A percentile compares a stretch with the other conserved stretches of the same genome.
Evolutionary conservation across 1,284 basidiomycete genomes (phyloP).

Genomic region (Heimioporus retisporus): DNA sequence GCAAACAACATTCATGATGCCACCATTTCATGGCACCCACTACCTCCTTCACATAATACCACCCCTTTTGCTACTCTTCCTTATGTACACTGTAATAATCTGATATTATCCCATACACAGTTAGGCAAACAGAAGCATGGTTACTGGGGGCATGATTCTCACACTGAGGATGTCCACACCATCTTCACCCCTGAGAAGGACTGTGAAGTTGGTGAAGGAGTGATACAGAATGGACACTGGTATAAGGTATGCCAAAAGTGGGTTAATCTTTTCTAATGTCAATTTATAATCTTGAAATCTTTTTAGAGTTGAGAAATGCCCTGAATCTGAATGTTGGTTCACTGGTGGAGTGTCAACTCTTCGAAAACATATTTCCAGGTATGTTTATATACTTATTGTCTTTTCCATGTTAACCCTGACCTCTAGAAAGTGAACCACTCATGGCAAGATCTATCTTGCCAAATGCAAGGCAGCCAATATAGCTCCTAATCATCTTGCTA

Average conservation of each 20-base stretch:
- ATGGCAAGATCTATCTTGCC: slow-evolving; percentile 2
- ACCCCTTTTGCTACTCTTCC: too few relatives aligned
- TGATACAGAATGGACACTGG: neutral
- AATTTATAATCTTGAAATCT: neutral
- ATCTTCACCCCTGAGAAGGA: neutral
- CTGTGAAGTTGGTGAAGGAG: neutral
- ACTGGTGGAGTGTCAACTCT: neutral
- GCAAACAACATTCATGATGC: too few relatives aligned
- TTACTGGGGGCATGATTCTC: neutral
- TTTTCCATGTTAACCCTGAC: neutral
- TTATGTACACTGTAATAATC: too few relatives aligned
- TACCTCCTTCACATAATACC: too few relatives aligned
- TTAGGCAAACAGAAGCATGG: neutral
- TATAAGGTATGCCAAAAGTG: neutral
- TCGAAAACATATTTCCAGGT: neutral
- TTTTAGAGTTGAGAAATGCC: neutral
- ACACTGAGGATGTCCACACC: neutral
- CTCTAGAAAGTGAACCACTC: neutral
- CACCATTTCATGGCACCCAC: too few relatives aligned
- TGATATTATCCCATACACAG: too few relatives aligned
- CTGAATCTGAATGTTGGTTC: neutral
- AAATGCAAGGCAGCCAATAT: slow-evolving; percentile 1
- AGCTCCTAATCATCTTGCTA: neutral
- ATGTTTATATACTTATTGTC: neutral
- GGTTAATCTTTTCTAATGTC: neutral